Percentiles rank a stretch among this genome's conserved stretches.
These are phyloP conservation scores for Leptographium wingfieldii DNA, from an alignment of 2,329 filamentous ascomycete genomes.

Conservation along the genomic window DNA sequence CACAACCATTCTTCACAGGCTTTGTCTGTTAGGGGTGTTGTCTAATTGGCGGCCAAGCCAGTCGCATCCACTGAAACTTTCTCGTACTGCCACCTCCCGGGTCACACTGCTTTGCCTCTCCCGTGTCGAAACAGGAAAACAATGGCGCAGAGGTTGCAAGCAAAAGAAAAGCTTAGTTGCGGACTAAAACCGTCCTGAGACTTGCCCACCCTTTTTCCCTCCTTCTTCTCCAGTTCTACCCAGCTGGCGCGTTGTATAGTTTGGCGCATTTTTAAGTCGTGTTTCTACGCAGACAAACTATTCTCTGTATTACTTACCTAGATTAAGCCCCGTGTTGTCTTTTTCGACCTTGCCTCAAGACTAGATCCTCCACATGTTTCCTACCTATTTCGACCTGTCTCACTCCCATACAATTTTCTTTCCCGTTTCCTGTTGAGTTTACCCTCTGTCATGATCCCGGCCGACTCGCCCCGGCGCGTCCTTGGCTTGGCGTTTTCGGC, in stretches of 20 bases:
- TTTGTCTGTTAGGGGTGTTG: not conserved
- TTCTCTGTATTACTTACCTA: not conserved
- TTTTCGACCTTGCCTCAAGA: not conserved
- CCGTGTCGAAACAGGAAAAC: not conserved
- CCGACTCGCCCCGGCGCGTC: not conserved
- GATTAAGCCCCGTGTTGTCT: not conserved
- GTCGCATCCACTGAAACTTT: not conserved
- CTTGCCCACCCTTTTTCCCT: not conserved
- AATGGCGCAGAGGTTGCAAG: not conserved
- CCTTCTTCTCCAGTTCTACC: not conserved
- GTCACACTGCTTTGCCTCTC: not conserved
- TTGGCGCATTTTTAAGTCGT: too few relatives aligned
- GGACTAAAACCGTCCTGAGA: not conserved
- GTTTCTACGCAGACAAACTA: not conserved
- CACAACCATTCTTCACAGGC: not conserved
- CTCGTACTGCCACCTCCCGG: not conserved
- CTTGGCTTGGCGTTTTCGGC: constrained; percentile 1
- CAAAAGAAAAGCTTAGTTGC: not conserved
- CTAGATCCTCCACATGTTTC: too few relatives aligned
- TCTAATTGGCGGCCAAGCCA: not conserved
- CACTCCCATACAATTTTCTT: not conserved
- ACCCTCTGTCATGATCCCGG: not conserved
- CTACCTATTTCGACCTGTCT: not conserved
- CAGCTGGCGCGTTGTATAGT: not conserved
- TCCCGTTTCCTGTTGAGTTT: not conserved